Evolutionary conservation across 2,329 filamentous ascomycete genomes (phyloP).

Genomic region (Talaromyces sp.): DNA sequence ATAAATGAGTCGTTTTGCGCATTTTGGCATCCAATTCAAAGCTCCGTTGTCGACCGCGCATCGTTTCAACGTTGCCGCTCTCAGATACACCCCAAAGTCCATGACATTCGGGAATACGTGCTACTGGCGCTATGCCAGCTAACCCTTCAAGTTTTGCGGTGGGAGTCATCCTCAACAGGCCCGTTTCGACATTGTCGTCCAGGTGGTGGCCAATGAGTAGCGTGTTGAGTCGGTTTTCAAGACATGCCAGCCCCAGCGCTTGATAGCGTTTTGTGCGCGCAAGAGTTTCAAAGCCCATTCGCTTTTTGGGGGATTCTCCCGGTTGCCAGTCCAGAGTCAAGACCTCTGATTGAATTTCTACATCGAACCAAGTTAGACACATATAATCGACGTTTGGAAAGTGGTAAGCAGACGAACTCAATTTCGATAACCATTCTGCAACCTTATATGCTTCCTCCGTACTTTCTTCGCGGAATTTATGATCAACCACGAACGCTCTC

Average conservation of each 20-base stretch:
- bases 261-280: conserved; percentile 74
- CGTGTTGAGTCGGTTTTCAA: conserved; percentile 49
- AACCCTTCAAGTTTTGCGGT: conserved; percentile 70
- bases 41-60: conserved; percentile 37
- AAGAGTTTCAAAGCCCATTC: conserved; percentile 69
- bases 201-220: conserved; percentile 81
- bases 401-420: conserved; percentile 37
- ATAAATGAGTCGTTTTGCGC: background rate
- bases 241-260: conserved; percentile 62
- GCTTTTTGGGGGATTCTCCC: conserved; percentile 35
- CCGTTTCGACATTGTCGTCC: conserved; percentile 88
- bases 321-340: conserved; percentile 53
- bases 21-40: conserved; percentile 6
- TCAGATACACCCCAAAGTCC: conserved; percentile 68
- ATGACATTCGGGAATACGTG: conserved; percentile 79
- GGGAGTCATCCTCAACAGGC: conserved; percentile 71
- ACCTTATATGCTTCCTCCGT: conserved; percentile 54
- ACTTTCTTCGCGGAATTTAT: conserved; percentile 56
- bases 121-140: conserved; percentile 62
- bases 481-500: conserved; percentile 60
- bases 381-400: background rate
- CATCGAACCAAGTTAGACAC: background rate
- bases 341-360: conserved; percentile 36
- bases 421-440: conserved; percentile 40
- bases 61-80: conserved; percentile 55